These are phyloP conservation scores for Neurospora terricola DNA, from an alignment of 495 filamentous ascomycete species.

Conservation along the genomic window DNA sequence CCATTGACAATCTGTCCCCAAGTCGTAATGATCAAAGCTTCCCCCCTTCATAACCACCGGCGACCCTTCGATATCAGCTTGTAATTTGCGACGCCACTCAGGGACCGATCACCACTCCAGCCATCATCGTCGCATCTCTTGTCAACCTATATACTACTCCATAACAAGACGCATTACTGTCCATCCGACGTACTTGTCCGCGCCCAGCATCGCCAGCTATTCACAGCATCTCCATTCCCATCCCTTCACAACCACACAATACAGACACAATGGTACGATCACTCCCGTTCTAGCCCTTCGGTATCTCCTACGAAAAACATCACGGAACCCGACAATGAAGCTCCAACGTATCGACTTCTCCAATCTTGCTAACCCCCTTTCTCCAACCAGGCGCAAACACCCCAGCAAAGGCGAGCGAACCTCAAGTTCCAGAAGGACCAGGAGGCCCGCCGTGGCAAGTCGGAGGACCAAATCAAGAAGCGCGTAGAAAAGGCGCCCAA, in stretches of 20 bases:
- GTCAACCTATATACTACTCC: neutral
- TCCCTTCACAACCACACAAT: neutral
- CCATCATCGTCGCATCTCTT: neutral
- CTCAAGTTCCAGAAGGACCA: slow-evolving; percentile 72
- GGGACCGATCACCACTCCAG: neutral
- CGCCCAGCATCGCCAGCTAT: neutral
- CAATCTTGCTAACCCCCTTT: neutral
- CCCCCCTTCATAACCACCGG: neutral
- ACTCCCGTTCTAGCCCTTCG: neutral
- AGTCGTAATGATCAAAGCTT: neutral
- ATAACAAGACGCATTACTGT: neutral
- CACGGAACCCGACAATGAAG: neutral
- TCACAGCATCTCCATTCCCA: neutral
- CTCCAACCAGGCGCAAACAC: slow-evolving; percentile 72
- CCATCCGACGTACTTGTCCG: neutral
- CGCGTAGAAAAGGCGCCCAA: slow-evolving; percentile 52
- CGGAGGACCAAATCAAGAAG: slow-evolving; percentile 57
- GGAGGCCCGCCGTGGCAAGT: slow-evolving; percentile 74
- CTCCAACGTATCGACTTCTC: neutral
- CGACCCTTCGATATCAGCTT: neutral
- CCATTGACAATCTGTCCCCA: slow-evolving; percentile 23
- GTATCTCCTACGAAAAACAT: neutral
- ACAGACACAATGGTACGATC: slow-evolving; percentile 18
- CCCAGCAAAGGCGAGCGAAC: slow-evolving; percentile 83
- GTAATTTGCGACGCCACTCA: neutral